Conservation (phyloP, 176 grass and related monocot genomes). For the Themeda triandra region DNA sequence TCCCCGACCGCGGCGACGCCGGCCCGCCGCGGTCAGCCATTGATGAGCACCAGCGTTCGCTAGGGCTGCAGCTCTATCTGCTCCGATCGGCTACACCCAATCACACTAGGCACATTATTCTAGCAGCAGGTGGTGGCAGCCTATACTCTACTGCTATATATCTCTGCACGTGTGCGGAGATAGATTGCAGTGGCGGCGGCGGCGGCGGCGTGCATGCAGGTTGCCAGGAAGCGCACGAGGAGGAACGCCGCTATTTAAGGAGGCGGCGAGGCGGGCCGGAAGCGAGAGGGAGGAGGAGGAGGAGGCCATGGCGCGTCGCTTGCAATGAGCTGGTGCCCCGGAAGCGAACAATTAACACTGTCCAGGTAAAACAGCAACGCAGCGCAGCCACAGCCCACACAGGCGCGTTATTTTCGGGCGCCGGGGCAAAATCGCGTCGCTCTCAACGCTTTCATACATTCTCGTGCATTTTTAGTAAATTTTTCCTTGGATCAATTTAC, state of each 20-base stretch:
- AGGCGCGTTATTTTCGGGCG: constrained; percentile 18
- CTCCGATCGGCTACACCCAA: neutral
- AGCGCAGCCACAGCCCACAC: neutral
- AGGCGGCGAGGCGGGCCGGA: constrained; percentile 13
- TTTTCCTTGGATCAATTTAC: neutral
- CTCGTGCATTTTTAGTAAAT: neutral
- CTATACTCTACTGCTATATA: neutral
- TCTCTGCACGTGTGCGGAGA: neutral
- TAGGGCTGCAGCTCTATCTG: constrained; percentile 17
- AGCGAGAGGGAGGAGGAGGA: neutral
- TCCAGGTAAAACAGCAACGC: constrained; percentile 10
- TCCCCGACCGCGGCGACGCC: constrained; percentile 33
- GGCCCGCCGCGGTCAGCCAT: constrained; percentile 26
- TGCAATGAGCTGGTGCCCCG: constrained; percentile 35
- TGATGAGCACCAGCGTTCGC: neutral
- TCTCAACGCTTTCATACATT: neutral
- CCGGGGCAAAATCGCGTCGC: constrained; percentile 19
- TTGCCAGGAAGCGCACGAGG: constrained; percentile 8
- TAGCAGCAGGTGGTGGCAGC: neutral
- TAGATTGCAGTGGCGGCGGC: neutral
- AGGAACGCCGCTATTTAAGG: constrained; percentile 33
- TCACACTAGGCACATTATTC: neutral
- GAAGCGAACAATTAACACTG: constrained; percentile 21
- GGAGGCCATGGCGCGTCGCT: constrained; percentile 42
- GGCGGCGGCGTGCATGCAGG: constrained; percentile 2